Evolutionary conservation across 2,329 filamentous ascomycete species (phyloP), one percentile per base, ranked within the genome.

Genomic region (Verticillium klebahnii): DNA sequence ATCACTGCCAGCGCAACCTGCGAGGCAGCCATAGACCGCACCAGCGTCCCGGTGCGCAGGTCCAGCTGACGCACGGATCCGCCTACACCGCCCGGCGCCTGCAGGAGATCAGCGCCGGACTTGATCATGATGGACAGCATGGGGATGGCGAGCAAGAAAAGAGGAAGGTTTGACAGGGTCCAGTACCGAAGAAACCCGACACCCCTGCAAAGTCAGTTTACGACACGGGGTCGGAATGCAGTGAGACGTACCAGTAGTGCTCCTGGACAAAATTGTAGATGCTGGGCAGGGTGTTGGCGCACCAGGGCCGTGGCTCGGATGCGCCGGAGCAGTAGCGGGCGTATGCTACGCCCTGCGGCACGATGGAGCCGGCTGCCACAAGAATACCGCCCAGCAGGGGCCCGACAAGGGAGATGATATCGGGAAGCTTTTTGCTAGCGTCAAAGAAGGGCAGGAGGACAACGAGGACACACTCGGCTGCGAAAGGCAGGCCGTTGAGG

Each of bases 201-300:
- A 69, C 94, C 88, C 95, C 93, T 97, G 64, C 45, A 50, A 23
- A 23, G 45, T 50, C 45, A 50, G 45, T 19, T 50, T 50, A 50
- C 45, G 6, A 3, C 36, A 31, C 19, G 8, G 23, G 45, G 8
- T 14, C 2, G 9, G 5, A 2, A 50, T 8, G 45, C 45, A 50
- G n/a, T 12, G 45, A 50, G 17, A 25, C 45, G 86, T 82, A 96
- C 93, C 95, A 99, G 75, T 99, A 98, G 69, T 91, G 81, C 56
- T 82, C 82, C 72, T 99, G 95, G 2, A 98, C 94, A 80, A 90
- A 98, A 0, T 87, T 83, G 75, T 96, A 98, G 63, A 99, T 93
- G 72, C 92, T 96, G 4, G 95, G 95, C 14, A 93, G 65, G n/a
- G 77, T 73, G 19, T 79, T 81, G 23, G 75, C 72, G 73, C 95